Percentiles rank a stretch among this genome's conserved stretches.
phyloP scores from a whole-genome alignment of 2,329 filamentous ascomycete genomes.

The Paraphaeosphaeria sporulosa region DNA sequence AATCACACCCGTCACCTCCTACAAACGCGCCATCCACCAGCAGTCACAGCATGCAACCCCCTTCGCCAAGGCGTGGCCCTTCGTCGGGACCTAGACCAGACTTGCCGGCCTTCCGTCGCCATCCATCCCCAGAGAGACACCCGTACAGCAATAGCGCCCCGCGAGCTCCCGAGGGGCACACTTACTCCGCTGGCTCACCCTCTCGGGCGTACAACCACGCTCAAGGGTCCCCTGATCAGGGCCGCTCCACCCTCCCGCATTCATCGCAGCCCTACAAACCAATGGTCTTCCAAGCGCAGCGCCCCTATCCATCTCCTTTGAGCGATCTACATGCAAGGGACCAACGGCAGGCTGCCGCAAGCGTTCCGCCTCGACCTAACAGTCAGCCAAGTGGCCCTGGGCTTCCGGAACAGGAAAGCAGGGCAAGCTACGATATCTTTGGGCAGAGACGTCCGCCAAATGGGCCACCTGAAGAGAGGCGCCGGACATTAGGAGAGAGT shows the following conservation, averaged over 20 bases:
- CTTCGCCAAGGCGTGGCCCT: slow-evolving; percentile 52
- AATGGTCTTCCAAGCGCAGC: slow-evolving; percentile 38
- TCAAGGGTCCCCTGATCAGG: slow-evolving; percentile 46
- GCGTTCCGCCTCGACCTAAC: slow-evolving; percentile 48
- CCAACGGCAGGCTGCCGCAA: slow-evolving; percentile 31
- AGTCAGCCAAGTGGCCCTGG: slow-evolving; percentile 48
- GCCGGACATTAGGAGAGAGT: slow-evolving; percentile 46
- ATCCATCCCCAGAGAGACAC: slow-evolving; percentile 48
- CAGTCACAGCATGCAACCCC: slow-evolving; percentile 55
- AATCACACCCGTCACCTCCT: slow-evolving; percentile 59
- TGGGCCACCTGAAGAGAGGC: slow-evolving; percentile 42
- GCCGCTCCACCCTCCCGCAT: slow-evolving; percentile 41
- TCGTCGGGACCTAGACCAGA: slow-evolving; percentile 42
- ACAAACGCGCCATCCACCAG: slow-evolving; percentile 47
- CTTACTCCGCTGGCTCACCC: slow-evolving; percentile 41
- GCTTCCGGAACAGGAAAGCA: slow-evolving; percentile 32
- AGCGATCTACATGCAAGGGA: slow-evolving; percentile 36
- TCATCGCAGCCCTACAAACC: slow-evolving; percentile 44
- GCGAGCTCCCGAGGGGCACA: slow-evolving; percentile 37
- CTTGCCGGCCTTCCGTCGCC: slow-evolving; percentile 46
- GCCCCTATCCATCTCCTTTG: slow-evolving; percentile 41
- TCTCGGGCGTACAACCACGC: slow-evolving; percentile 40
- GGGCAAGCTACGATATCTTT: slow-evolving; percentile 31
- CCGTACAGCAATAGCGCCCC: slow-evolving; percentile 33
- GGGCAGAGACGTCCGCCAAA: slow-evolving; percentile 37